These are phyloP conservation scores for Podila clonocystis DNA, from an alignment of 192 early-diverging fungal genomes.

Conservation along the genomic window DNA sequence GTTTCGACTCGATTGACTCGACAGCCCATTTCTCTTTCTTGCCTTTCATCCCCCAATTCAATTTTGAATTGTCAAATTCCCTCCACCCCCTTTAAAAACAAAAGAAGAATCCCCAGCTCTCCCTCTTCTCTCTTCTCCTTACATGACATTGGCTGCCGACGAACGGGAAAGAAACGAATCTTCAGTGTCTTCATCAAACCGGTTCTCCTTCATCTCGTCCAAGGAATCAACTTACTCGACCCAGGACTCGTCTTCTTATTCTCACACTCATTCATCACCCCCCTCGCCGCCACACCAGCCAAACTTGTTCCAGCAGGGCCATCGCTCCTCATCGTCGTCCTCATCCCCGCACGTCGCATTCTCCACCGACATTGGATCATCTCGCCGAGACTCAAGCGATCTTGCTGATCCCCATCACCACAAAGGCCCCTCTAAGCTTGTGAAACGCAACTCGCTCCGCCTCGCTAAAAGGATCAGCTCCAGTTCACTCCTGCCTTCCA, in stretches of 20 bases:
- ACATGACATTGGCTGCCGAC: background rate
- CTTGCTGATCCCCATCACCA: background rate
- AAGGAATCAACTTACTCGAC: constrained; percentile 1
- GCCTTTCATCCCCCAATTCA: no score
- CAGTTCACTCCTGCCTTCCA: constrained; percentile 28
- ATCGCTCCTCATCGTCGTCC: background rate
- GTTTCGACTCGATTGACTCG: no score
- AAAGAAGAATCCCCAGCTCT: background rate
- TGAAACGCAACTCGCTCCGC: constrained; percentile 28
- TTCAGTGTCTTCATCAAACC: background rate
- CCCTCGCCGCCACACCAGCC: background rate
- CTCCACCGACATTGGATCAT: background rate
- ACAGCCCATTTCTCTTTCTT: no score
- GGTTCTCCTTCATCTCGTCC: constrained; percentile 2
- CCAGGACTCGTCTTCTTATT: background rate
- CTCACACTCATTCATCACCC: constrained; percentile 6
- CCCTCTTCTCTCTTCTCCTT: background rate
- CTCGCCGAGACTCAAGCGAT: background rate
- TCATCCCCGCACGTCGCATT: background rate
- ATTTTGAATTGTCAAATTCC: no score
- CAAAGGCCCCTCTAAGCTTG: constrained; percentile 11
- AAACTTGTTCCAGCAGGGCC: background rate
- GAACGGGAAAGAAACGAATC: constrained; percentile 4
- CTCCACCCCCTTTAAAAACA: background rate
- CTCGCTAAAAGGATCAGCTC: constrained; percentile 27